These are phyloP conservation scores for Fusarium luffae DNA, from an alignment of 2,329 filamentous ascomycete species.

Conservation along the genomic window DNA sequence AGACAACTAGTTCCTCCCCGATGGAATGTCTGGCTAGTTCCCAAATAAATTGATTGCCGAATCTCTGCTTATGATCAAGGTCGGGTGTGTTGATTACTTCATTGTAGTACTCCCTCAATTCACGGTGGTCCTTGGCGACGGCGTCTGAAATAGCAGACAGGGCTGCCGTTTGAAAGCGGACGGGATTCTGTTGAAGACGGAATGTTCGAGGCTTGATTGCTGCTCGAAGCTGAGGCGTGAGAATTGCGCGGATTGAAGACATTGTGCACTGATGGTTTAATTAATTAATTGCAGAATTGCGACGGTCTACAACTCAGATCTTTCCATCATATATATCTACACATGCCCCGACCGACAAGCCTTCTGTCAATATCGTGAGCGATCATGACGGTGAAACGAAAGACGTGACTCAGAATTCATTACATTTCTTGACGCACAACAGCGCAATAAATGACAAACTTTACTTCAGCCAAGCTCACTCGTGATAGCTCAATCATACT, in stretches of 20 bases:
- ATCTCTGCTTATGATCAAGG: constrained; percentile 53
- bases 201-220: neutral
- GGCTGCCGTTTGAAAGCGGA: neutral
- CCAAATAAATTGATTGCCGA: constrained; percentile 61
- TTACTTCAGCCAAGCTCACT: neutral
- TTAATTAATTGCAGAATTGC: too few species aligned
- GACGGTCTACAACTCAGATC: too few species aligned
- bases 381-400: constrained; percentile 12
- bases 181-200: fast-evolving
- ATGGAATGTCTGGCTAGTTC: constrained; percentile 61
- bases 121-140: constrained; percentile 47
- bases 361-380: neutral
- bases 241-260: neutral
- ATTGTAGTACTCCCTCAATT: constrained; percentile 53
- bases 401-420: neutral
- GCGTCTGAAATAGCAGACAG: constrained; percentile 37
- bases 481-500: neutral
- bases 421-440: neutral
- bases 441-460: neutral
- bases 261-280: neutral
- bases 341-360: too few species aligned
- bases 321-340: neutral
- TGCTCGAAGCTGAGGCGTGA: neutral
- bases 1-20: constrained; percentile 63
- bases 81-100: constrained; percentile 53